phyloP scores from a whole-genome alignment of 1,139 yeast species.

The Yamadazyma diddensiae region DNA sequence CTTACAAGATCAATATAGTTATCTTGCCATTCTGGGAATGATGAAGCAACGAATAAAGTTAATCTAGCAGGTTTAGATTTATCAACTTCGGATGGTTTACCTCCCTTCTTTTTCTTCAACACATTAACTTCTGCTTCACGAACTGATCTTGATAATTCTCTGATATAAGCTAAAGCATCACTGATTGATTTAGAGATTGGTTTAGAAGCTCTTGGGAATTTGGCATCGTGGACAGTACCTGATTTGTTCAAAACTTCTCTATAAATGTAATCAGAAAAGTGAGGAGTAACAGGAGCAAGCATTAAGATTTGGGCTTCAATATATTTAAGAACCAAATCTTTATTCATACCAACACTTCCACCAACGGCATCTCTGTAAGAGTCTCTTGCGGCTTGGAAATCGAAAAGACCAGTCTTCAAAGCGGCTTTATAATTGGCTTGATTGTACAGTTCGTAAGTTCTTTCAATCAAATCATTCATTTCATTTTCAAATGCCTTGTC shows the following conservation, averaged over 20 bases:
- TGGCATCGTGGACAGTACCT: constrained; percentile 66
- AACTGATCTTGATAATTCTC: constrained; percentile 72
- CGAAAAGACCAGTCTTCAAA: constrained; percentile 86
- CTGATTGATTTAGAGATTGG: constrained; percentile 60
- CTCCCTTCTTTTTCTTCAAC: constrained; percentile 88
- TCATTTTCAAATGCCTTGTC: constrained; percentile 92
- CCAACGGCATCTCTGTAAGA: constrained; percentile 84
- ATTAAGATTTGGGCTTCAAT: constrained; percentile 83
- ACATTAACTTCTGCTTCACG: constrained; percentile 92
- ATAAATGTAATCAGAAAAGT: constrained; percentile 87
- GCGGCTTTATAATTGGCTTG: constrained; percentile 84
- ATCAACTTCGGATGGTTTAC: constrained; percentile 70
- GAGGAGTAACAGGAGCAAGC: constrained; percentile 93
- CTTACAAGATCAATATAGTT: constrained; percentile 81
- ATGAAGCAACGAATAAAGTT: constrained; percentile 66
- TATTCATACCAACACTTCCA: constrained; percentile 68
- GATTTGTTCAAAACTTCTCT: constrained; percentile 68
- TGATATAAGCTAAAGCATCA: constrained; percentile 75
- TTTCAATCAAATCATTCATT: constrained; percentile 77
- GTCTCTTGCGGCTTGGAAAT: constrained; percentile 92
- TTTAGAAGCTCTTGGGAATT: constrained; percentile 71
- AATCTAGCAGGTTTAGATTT: constrained; percentile 68
- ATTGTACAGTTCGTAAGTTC: constrained; percentile 66
- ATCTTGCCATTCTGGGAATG: constrained; percentile 97
- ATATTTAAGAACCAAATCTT: constrained; percentile 73